Evolutionary conservation across 177 flowering plant species (phyloP), one percentile per base, ranked within the genome.

Genomic region (Vitis hybrid): DNA sequence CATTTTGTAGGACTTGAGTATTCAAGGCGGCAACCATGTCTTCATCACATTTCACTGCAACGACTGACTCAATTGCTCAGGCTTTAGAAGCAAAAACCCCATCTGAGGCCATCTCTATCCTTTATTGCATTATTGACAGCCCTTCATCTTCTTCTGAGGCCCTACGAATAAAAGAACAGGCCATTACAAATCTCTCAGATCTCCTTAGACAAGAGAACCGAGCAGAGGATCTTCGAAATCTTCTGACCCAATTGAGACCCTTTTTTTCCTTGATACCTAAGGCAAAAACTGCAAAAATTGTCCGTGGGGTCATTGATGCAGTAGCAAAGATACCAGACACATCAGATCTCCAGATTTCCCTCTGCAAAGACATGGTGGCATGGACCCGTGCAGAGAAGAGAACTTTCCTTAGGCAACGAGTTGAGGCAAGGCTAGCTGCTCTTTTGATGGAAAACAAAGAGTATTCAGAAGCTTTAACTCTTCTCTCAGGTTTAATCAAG

Each of bases 231-330:
- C 29, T 67, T n/a, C 59, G 70, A 11, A 68, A 50, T 49, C 71
- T 68, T 68, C 65, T 68, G 2, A 68, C 71, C 34, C 71, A 68
- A 29, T 19, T 68, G 55, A 68, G 71, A 57, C 71, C 71, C 22
- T 68, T 68, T 49, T 68, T 68, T 22, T 31, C 90, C 39, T 61
- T 90, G 73, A 90, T 90, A 50, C 96, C 96, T 1, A 90, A 90
- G 78, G 96, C 93, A 3, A 90, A 90, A 80, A 90, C 95, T 65
- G 97, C 95, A n/a, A 92, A 92, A 76, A 87, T 92, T 62, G 95
- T 90, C 3, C 74, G 93, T 6, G 86, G 89, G 3, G 84, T 88
- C 11, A 86, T 89, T 60, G 94, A 92, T 78, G 75, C 90, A 2
- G 95, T 92, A 1, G 86, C 97, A 29, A 90, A 90, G 76, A 86